A percentile compares a stretch with the other conserved stretches of the same genome.
phyloP scores from a whole-genome alignment of 106 monocot species.

The Platanthera zijinensis region DNA sequence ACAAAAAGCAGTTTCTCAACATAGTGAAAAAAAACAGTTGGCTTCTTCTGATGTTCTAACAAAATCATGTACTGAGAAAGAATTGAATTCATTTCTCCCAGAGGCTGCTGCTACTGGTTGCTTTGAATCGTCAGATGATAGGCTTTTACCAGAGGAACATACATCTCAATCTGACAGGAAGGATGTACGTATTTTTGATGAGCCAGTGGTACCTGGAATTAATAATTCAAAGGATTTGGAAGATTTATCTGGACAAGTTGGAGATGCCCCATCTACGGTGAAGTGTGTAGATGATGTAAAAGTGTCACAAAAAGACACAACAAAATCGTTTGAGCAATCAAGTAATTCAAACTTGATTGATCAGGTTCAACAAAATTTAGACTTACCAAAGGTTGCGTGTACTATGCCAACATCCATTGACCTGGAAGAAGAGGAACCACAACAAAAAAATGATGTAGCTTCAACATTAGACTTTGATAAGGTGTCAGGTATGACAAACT shows the following conservation, averaged over 20 bases:
- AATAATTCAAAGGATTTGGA: slow-evolving; percentile 10
- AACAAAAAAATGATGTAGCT: slow-evolving; percentile 8
- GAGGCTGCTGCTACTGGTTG: background rate
- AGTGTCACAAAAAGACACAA: slow-evolving; percentile 13
- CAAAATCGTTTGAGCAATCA: slow-evolving; percentile 11
- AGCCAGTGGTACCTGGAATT: background rate
- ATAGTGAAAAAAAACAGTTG: slow-evolving; percentile 11
- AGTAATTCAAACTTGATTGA: slow-evolving; percentile 7
- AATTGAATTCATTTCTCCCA: slow-evolving; percentile 5
- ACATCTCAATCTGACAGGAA: background rate
- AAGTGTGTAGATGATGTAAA: slow-evolving; percentile 12
- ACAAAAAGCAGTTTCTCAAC: slow-evolving; percentile 10
- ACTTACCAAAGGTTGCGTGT: slow-evolving; percentile 7
- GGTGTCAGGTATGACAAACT: slow-evolving; percentile 15
- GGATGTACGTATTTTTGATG: slow-evolving; percentile 18
- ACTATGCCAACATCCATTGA: slow-evolving; percentile 8
- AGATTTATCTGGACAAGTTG: slow-evolving; percentile 7
- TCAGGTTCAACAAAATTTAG: slow-evolving; percentile 8
- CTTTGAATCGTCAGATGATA: background rate
- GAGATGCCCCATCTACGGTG: slow-evolving; percentile 9
- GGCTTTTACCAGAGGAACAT: slow-evolving; percentile 11
- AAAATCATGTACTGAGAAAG: slow-evolving; percentile 10
- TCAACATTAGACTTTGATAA: slow-evolving; percentile 13
- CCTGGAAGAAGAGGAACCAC: slow-evolving; percentile 18
- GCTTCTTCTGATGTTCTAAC: slow-evolving; percentile 16